These are phyloP conservation scores for Selenicereus undatus DNA, from an alignment of 148 eudicot species.

Conservation along the genomic window DNA sequence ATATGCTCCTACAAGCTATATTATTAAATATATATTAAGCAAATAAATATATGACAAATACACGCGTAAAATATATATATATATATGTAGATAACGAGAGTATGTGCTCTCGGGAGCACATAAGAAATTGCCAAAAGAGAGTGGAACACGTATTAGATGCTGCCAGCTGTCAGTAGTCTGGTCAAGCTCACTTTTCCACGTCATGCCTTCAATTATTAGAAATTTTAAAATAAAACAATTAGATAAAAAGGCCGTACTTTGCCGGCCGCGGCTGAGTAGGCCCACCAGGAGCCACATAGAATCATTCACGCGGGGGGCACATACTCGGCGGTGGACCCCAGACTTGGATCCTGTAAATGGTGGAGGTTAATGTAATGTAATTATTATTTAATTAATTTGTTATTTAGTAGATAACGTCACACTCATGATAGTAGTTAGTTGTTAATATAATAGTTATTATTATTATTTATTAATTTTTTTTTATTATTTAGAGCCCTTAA, in stretches of 20 bases:
- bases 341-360: neutral
- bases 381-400: neutral
- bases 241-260: no score
- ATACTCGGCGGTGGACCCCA: no score
- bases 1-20: no score
- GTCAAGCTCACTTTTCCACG: neutral
- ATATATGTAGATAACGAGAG: no score
- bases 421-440: neutral
- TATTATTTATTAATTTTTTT: no score
- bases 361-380: neutral
- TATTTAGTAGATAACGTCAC: neutral
- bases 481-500: no score
- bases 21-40: no score
- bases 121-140: neutral
- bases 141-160: constrained; percentile 5
- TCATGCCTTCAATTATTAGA: constrained; percentile 1
- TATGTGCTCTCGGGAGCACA: no score
- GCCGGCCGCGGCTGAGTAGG: neutral
- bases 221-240: neutral
- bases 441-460: no score
- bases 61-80: no score
- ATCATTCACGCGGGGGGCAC: no score
- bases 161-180: neutral
- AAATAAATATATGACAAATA: no score
- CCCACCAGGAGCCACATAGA: neutral